phyloP scores from a whole-genome alignment of 2,329 filamentous ascomycete species.

The Beauveria rudraprayagi region DNA sequence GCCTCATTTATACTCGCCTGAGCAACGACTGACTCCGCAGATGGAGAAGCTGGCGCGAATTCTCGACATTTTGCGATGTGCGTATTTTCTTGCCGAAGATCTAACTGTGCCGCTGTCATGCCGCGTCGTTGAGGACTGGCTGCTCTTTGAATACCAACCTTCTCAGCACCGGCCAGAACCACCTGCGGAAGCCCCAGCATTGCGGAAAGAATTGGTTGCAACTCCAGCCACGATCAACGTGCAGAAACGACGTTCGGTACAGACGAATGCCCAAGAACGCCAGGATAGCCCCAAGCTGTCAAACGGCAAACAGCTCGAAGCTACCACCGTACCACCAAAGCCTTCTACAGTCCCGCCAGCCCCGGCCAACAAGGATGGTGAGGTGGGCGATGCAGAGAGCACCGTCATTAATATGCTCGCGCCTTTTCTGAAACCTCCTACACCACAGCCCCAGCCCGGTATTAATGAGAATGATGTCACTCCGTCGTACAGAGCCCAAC shows the following conservation, averaged over 20 bases:
- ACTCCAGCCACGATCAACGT: not conserved
- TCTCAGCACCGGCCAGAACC: not conserved
- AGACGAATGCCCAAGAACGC: not conserved
- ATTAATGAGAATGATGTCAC: conserved; percentile 30
- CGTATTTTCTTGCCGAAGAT: conserved; percentile 38
- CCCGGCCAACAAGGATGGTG: conserved; percentile 16
- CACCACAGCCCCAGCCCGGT: conserved; percentile 30
- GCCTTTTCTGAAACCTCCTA: conserved; percentile 39
- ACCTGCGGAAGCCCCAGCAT: not conserved
- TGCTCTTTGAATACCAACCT: conserved; percentile 26
- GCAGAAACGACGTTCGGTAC: conserved; percentile 1
- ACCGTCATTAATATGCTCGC: conserved; percentile 41
- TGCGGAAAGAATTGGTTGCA: not conserved
- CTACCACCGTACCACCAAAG: not conserved
- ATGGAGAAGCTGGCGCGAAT: conserved; percentile 38
- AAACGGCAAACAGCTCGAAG: not conserved
- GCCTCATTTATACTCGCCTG: conserved; percentile 27
- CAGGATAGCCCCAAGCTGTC: not conserved
- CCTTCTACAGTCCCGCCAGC: not conserved
- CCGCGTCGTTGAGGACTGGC: conserved; percentile 19
- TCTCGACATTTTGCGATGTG: conserved; percentile 41
- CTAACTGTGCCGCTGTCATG: conserved; percentile 29
- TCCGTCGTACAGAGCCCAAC: conserved; percentile 47
- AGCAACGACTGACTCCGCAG: conserved; percentile 23
- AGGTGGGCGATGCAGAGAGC: conserved; percentile 25